Percentiles rank a stretch among this genome's conserved stretches.
Conservation (phyloP, 805 yeast species). For the Candida multigemmis region DNA sequence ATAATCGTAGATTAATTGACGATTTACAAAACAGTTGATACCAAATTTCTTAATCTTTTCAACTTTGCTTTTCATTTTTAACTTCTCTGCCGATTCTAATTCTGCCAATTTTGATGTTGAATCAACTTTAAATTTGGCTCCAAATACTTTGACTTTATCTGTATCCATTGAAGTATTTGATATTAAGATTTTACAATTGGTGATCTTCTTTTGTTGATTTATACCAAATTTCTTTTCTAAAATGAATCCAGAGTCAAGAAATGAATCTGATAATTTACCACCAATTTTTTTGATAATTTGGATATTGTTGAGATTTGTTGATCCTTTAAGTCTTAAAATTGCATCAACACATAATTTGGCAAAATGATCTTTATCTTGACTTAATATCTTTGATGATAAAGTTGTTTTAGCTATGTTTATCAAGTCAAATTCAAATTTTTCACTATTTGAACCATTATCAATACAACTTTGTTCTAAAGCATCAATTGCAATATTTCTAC, state of each 20-base stretch:
- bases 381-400: slow-evolving; percentile 80
- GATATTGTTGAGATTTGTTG: slow-evolving; percentile 83
- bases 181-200: slow-evolving; percentile 78
- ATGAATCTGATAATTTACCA: slow-evolving; percentile 85
- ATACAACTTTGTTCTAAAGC: slow-evolving; percentile 75
- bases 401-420: slow-evolving; percentile 88
- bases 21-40: slow-evolving; percentile 83
- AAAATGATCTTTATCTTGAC: slow-evolving; percentile 91
- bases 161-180: slow-evolving; percentile 97
- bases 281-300: slow-evolving; percentile 92
- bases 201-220: slow-evolving; percentile 80
- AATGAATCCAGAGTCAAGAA: slow-evolving; percentile 92
- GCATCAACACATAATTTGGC: slow-evolving; percentile 92
- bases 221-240: slow-evolving; percentile 89
- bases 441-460: slow-evolving; percentile 54
- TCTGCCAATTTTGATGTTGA: slow-evolving; percentile 91
- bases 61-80: slow-evolving; percentile 84
- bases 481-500: slow-evolving; percentile 70
- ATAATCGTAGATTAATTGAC: slow-evolving; percentile 95
- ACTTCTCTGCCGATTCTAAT: slow-evolving; percentile 87
- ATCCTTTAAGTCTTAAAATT: slow-evolving; percentile 75
- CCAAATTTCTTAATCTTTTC: slow-evolving; percentile 83
- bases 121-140: slow-evolving; percentile 96
- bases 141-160: slow-evolving; percentile 94
- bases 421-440: slow-evolving; percentile 64